phyloP scores from a whole-genome alignment of 2,329 filamentous ascomycete genomes.

The Berkeleyomyces rouxiae region DNA sequence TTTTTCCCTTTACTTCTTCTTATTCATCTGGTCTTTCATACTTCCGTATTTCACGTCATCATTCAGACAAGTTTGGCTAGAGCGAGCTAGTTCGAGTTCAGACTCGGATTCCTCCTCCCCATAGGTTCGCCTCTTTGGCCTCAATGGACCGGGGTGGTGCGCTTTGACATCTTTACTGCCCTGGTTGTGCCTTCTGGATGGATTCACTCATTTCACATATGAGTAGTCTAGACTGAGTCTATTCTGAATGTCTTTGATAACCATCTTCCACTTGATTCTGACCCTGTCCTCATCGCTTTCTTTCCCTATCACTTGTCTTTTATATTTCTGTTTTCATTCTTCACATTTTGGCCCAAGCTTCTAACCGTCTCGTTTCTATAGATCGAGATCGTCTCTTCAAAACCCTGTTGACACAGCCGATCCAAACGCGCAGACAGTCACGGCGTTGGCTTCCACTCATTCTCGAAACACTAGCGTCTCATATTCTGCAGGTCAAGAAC shows the following conservation, averaged over 20 bases:
- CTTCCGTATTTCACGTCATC: background rate
- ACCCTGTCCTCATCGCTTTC: background rate
- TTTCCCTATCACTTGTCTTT: background rate
- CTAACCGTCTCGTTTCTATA: background rate
- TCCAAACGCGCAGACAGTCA: background rate
- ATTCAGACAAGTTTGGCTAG: background rate
- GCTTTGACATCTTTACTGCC: constrained; percentile 7
- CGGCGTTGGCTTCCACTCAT: background rate
- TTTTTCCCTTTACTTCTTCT: background rate
- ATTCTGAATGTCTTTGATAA: background rate
- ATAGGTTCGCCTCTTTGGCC: background rate
- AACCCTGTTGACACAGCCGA: constrained; percentile 4
- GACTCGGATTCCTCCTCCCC: background rate
- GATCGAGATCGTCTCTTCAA: constrained; percentile 4
- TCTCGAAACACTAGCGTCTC: constrained; percentile 13
- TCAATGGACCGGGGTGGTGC: background rate
- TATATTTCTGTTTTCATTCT: background rate
- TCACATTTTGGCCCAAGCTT: background rate
- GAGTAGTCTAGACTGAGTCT: background rate
- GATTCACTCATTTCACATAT: constrained; percentile 3
- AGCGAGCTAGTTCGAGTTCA: background rate
- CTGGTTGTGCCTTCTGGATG: background rate
- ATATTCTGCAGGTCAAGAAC: background rate
- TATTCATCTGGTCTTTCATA: background rate
- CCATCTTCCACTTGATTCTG: background rate